These are phyloP conservation scores for Aspergillus ochraceoroseus DNA, from an alignment of 2,329 filamentous ascomycete genomes.

Conservation along the genomic window DNA sequence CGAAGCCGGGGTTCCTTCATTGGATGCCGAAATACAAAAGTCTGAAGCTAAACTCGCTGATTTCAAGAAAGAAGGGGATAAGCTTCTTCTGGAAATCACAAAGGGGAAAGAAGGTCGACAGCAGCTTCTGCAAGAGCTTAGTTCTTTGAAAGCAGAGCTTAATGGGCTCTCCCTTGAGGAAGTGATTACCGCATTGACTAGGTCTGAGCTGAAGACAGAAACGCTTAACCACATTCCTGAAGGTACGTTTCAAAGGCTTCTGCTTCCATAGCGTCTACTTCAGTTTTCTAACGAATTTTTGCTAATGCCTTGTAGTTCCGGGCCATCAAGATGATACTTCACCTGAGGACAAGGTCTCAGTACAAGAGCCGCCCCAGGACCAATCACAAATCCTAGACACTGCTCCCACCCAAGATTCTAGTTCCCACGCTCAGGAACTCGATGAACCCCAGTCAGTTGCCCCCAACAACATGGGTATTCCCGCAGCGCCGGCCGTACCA, in stretches of 20 bases:
- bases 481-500: slow-evolving; percentile 12
- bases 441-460: slow-evolving; percentile 6
- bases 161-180: slow-evolving; percentile 45
- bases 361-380: too few species aligned
- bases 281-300: slow-evolving; percentile 5
- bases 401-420: too few species aligned
- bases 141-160: slow-evolving; percentile 46
- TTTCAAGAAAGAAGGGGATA: slow-evolving; percentile 36
- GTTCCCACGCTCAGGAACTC: too few species aligned
- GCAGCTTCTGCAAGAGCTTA: slow-evolving; percentile 47
- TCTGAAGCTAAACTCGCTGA: slow-evolving; percentile 33
- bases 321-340: not conserved
- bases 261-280: slow-evolving; percentile 3
- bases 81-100: slow-evolving; percentile 45
- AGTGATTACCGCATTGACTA: slow-evolving; percentile 37
- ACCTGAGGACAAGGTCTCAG: too few species aligned
- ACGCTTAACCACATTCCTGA: slow-evolving; percentile 14
- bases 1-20: slow-evolving; percentile 44
- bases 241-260: slow-evolving; percentile 19
- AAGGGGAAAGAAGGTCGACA: slow-evolving; percentile 42
- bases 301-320: slow-evolving; percentile 5
- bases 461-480: slow-evolving; percentile 7
- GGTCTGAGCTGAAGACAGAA: slow-evolving; percentile 20
- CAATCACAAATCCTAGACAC: too few species aligned
- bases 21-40: slow-evolving; percentile 44